Evolutionary conservation across 169 alveolate species (phyloP).

Genomic region (Plasmodium fragile): DNA sequence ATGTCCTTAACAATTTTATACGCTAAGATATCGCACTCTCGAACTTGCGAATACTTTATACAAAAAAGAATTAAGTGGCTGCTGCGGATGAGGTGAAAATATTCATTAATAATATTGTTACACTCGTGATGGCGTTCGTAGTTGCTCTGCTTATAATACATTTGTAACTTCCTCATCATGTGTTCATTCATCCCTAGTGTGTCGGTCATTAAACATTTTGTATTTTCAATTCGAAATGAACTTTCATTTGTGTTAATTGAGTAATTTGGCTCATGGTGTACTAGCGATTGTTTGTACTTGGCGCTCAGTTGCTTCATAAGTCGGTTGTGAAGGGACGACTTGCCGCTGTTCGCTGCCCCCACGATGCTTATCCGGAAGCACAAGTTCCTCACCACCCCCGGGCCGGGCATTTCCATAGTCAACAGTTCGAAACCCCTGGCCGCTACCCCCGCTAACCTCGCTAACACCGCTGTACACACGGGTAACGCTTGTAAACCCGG

Average conservation of each 20-base stretch:
- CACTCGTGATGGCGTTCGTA: background rate
- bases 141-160: background rate
- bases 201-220: slow-evolving; percentile 36
- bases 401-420: background rate
- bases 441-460: background rate
- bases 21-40: slow-evolving; percentile 30
- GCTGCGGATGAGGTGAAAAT: slow-evolving; percentile 7
- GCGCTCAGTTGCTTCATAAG: slow-evolving; percentile 19
- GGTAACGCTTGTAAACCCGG: no score
- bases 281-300: slow-evolving; percentile 32
- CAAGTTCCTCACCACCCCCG: background rate
- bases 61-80: slow-evolving; percentile 44
- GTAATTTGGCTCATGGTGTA: slow-evolving; percentile 24
- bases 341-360: slow-evolving; percentile 64
- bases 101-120: slow-evolving; percentile 30
- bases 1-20: slow-evolving; percentile 21
- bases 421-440: background rate
- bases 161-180: slow-evolving; percentile 29
- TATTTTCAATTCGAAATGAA: background rate
- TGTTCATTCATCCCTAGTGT: slow-evolving; percentile 54
- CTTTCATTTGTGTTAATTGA: slow-evolving; percentile 29
- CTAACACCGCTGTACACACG: no score
- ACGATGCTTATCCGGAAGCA: slow-evolving; percentile 45
- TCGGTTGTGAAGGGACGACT: slow-evolving; percentile 39
- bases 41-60: slow-evolving; percentile 8